Conservation (phyloP, 2,329 filamentous ascomycete species). For the Colletotrichum filicis region DNA sequence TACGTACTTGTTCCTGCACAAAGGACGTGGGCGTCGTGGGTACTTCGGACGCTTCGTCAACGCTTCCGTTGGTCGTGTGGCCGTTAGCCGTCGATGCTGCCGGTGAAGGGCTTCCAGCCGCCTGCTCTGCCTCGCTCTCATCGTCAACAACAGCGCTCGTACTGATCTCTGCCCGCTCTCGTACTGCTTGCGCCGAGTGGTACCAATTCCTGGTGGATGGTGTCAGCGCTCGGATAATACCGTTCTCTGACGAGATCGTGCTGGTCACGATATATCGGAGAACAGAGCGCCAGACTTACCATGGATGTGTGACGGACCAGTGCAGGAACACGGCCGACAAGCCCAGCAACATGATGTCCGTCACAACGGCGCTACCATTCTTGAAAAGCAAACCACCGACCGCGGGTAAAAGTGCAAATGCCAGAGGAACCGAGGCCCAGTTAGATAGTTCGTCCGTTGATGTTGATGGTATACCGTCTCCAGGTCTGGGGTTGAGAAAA, state of each 20-base stretch:
- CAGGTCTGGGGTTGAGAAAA: constrained; percentile 67
- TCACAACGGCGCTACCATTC: constrained; percentile 85
- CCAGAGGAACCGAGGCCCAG: constrained; percentile 84
- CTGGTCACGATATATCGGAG: not conserved
- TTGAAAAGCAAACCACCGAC: constrained; percentile 86
- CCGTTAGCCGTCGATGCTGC: constrained; percentile 19
- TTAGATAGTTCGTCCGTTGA: constrained; percentile 55
- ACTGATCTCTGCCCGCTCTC: constrained; percentile 60
- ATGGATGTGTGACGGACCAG: constrained; percentile 91
- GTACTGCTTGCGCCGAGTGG: constrained; percentile 73
- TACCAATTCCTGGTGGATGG: constrained; percentile 73
- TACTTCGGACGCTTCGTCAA: constrained; percentile 40
- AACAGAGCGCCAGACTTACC: constrained; percentile 63
- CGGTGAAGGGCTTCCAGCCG: constrained; percentile 24
- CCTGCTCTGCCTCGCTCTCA: constrained; percentile 55
- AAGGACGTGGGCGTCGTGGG: constrained; percentile 49
- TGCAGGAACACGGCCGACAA: constrained; percentile 89
- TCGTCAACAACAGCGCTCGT: constrained; percentile 55
- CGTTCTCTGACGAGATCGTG: not conserved
- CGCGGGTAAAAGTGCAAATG: constrained; percentile 86
- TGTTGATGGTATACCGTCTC: constrained; percentile 16
- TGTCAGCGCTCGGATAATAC: constrained; percentile 26
- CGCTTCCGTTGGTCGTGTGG: constrained; percentile 27
- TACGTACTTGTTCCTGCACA: constrained; percentile 35
- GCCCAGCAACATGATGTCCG: constrained; percentile 83